These are phyloP conservation scores for Trichoderma asperelloides DNA, from an alignment of 495 filamentous ascomycete species.

Conservation along the genomic window DNA sequence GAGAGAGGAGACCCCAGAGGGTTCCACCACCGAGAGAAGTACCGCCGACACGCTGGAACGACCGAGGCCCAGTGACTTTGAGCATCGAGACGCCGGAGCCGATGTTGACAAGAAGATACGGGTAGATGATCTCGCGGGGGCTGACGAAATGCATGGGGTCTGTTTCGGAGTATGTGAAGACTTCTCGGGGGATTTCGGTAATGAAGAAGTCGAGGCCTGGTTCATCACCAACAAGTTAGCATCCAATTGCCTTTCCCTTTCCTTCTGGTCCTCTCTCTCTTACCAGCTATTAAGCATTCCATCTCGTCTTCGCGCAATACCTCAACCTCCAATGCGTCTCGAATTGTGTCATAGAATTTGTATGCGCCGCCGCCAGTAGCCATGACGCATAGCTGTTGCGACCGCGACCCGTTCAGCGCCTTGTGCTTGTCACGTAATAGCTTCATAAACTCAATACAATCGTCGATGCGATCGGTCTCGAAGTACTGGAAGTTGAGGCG, in stretches of 20 bases:
- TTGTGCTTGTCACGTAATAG: slow-evolving; percentile 71
- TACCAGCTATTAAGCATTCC: slow-evolving; percentile 95
- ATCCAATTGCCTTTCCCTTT: not conserved
- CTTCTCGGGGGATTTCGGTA: slow-evolving; percentile 89
- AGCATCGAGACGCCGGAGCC: slow-evolving; percentile 99
- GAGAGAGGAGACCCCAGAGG: slow-evolving; percentile 85
- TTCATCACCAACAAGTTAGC: not conserved
- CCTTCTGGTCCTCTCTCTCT: slow-evolving; percentile 9
- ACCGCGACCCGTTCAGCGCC: slow-evolving; percentile 55
- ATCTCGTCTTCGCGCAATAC: slow-evolving; percentile 94
- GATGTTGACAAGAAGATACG: slow-evolving; percentile 96
- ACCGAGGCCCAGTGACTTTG: slow-evolving; percentile 81
- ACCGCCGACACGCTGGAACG: slow-evolving; percentile 84
- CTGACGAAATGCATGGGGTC: slow-evolving; percentile 80
- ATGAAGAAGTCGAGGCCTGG: slow-evolving; percentile 96
- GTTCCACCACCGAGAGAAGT: slow-evolving; percentile 93
- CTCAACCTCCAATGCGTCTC: slow-evolving; percentile 69
- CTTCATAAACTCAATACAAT: slow-evolving; percentile 83
- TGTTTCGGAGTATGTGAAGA: slow-evolving; percentile 88
- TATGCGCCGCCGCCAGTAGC: slow-evolving; percentile 92
- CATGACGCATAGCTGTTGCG: slow-evolving; percentile 71
- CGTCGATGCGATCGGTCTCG: slow-evolving; percentile 86
- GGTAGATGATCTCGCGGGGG: slow-evolving; percentile 68
- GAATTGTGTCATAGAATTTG: slow-evolving; percentile 89
- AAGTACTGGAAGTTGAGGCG: slow-evolving; percentile 91